Conservation (phyloP, 2,329 filamentous ascomycete species). For the Blastomyces parvus region DNA sequence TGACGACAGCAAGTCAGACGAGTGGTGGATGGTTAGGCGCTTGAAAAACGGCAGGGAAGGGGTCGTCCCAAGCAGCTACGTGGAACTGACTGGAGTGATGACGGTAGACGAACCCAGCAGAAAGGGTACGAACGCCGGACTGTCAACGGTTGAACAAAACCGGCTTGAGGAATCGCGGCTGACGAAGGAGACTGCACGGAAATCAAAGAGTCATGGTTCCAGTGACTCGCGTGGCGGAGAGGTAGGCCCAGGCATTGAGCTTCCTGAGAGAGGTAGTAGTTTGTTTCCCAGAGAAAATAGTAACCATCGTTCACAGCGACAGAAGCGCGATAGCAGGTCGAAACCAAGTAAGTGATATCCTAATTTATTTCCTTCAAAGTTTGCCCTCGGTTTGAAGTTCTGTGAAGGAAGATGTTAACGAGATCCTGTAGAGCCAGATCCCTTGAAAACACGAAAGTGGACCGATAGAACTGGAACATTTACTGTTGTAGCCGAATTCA, state of each 20-base stretch:
- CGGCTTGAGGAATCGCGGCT: conserved; percentile 71
- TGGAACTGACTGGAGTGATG: conserved; percentile 70
- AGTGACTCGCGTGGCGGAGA: conserved; percentile 49
- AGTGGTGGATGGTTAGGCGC: conserved; percentile 95
- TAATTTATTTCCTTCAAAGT: conserved; percentile 15
- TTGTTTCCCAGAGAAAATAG: conserved; percentile 56
- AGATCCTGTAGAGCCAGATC: conserved; percentile 60
- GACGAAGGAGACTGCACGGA: conserved; percentile 66
- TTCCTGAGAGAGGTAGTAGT: conserved; percentile 73
- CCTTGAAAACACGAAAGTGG: conserved; percentile 78
- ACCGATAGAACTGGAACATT: conserved; percentile 92
- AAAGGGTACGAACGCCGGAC: conserved; percentile 49
- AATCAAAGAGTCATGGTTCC: conserved; percentile 46
- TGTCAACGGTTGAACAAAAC: conserved; percentile 67
- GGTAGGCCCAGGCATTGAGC: conserved; percentile 67
- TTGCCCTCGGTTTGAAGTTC: background rate
- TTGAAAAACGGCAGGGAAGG: conserved; percentile 89
- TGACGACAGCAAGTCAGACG: conserved; percentile 85
- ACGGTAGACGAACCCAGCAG: conserved; percentile 42
- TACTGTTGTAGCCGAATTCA: conserved; percentile 93
- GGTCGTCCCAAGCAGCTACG: conserved; percentile 92
- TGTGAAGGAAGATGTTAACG: conserved; percentile 4
- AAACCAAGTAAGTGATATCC: conserved; percentile 58
- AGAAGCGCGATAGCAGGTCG: conserved; percentile 57
- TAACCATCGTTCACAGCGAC: conserved; percentile 66